Evolutionary conservation across 2,329 filamentous ascomycete species (phyloP), one percentile per base, ranked within the genome.

Genomic region (Hysterium pulicare): DNA sequence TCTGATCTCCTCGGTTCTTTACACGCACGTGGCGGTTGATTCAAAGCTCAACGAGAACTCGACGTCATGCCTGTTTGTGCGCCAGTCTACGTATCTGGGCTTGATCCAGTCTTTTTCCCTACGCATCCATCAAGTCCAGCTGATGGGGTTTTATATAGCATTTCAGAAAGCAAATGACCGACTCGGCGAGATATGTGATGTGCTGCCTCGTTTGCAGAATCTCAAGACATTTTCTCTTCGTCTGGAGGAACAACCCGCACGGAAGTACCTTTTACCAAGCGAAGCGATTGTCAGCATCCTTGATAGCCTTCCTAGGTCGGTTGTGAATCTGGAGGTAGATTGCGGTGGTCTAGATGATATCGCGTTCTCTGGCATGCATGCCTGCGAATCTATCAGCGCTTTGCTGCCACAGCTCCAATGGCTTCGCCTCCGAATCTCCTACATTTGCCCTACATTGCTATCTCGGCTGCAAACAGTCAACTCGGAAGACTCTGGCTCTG

Each of bases 361-460:
- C 30, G 38, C 21, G 19, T 19, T 49, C 22, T 44, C 49, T 30
- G 31, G 31, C 31, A 7, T 33, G 7, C 49, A 51, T 28, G 17
- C 47, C 9, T 51, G 49, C 28, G 24, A 47, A 28, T 41, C 46
- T 33, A 30, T 51, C 21, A 38, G 46, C 23, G 42, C 20, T 28
- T 33, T 49, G 37, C 10, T 51, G 16, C 46, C 46, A 16, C 44
- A 40, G 7, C 42, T 51, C 13, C 41, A 42, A 22, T 49, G 36
- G 26, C 35, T 51, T 19, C 40, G 46, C 17, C 35, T 51, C 13
- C 16, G 42, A 16, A 34, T 40, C 13, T 44, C 46, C 3, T 39
- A 47, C 32, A 16, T 51, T 21, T 51, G 49, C 37, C 45, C 46
- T n/a, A 41, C 39, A 5, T 16, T 51, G 9, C 33, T 51, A n/a